These are phyloP conservation scores for Metschnikowia chrysomelidarum DNA, from an alignment of 805 yeast species.

Conservation along the genomic window DNA sequence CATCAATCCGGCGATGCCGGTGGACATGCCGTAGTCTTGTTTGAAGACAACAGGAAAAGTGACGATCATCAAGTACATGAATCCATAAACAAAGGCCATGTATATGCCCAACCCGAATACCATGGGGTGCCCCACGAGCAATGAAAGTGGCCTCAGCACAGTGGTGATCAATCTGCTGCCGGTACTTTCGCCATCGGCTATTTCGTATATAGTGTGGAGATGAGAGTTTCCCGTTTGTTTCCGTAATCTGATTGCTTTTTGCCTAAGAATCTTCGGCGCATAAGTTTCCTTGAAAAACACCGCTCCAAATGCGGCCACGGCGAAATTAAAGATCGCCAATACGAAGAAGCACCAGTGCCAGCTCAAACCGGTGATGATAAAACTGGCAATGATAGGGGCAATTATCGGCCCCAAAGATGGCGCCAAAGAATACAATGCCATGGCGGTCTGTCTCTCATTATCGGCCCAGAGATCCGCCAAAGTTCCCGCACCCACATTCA, in stretches of 20 bases:
- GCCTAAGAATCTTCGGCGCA: conserved; percentile 49
- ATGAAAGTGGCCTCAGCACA: conserved; percentile 52
- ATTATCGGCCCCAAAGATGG: conserved; percentile 71
- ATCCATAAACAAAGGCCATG: conserved; percentile 66
- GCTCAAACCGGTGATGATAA: conserved; percentile 44
- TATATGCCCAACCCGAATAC: conserved; percentile 60
- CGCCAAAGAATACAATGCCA: conserved; percentile 57
- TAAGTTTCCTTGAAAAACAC: conserved; percentile 56
- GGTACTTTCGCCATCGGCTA: conserved; percentile 48
- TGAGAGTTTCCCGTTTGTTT: conserved; percentile 53
- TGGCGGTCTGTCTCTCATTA: conserved; percentile 50
- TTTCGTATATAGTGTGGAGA: conserved; percentile 60
- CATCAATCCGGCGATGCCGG: conserved; percentile 55
- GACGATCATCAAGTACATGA: conserved; percentile 60
- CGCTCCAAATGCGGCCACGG: conserved; percentile 44
- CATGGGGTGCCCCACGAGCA: conserved; percentile 59
- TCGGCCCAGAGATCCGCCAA: conserved; percentile 60
- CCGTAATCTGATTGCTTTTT: conserved; percentile 47
- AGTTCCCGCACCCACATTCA: conserved; percentile 69
- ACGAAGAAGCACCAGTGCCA: conserved; percentile 75
- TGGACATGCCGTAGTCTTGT: conserved; percentile 43
- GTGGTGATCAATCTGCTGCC: conserved; percentile 42
- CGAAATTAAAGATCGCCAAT: conserved; percentile 58
- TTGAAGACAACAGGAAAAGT: conserved; percentile 57
- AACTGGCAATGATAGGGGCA: conserved; percentile 61